A percentile compares a stretch with the other conserved stretches of the same genome.
phyloP scores from a whole-genome alignment of 257 asterid species.

The Solanum neorickii region DNA sequence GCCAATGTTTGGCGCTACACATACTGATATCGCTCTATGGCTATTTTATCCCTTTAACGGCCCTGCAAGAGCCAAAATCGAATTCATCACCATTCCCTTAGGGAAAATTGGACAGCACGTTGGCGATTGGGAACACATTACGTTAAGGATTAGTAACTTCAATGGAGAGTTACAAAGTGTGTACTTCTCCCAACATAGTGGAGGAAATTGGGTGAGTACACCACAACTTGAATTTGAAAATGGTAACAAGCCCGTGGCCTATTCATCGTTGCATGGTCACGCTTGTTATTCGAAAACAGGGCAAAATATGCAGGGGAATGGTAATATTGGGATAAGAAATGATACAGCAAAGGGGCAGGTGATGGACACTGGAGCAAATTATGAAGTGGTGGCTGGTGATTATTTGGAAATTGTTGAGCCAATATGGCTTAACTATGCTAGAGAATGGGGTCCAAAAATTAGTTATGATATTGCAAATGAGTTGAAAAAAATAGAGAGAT shows the following conservation, averaged over 20 bases:
- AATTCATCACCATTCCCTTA: conserved; percentile 31
- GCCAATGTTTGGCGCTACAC: conserved; percentile 63
- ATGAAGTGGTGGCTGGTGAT: conserved; percentile 26
- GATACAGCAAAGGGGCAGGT: conserved; percentile 33
- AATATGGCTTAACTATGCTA: conserved; percentile 51
- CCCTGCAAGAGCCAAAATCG: conserved; percentile 53
- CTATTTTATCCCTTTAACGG: conserved; percentile 83
- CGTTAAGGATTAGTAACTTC: conserved; percentile 64
- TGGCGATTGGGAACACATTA: conserved; percentile 91
- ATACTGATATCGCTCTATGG: conserved; percentile 59
- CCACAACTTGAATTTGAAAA: conserved; percentile 37
- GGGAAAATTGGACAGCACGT: conserved; percentile 68
- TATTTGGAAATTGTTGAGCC: conserved; percentile 39
- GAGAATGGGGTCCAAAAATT: conserved; percentile 81
- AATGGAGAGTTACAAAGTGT: conserved; percentile 49
- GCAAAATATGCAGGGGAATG: conserved; percentile 42
- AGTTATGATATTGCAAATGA: conserved; percentile 42
- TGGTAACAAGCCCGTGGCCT: conserved; percentile 43
- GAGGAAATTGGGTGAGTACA: conserved; percentile 44
- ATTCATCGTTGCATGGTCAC: conserved; percentile 73
- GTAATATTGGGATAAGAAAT: conserved; percentile 51
- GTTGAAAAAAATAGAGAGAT: conserved; percentile 30
- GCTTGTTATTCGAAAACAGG: conserved; percentile 49
- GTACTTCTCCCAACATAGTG: conserved; percentile 58
- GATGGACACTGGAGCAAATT: conserved; percentile 36